A percentile compares a stretch with the other conserved stretches of the same genome.
Conservation (phyloP, 2,329 filamentous ascomycete species). For the Botrytis medusae region DNA sequence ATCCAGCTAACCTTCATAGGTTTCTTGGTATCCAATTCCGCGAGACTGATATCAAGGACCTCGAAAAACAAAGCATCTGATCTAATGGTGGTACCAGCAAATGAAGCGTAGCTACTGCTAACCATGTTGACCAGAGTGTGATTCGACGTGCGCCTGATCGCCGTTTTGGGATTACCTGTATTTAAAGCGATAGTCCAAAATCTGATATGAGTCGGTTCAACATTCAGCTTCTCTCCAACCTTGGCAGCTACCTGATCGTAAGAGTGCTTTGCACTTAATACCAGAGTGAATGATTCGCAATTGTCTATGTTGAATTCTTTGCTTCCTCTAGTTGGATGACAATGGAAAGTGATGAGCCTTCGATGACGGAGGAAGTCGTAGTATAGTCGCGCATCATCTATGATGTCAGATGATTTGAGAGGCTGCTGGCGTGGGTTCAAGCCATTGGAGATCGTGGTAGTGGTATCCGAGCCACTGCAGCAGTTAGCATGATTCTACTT, state of each 20-base stretch:
- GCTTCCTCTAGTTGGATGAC: slow-evolving; percentile 58
- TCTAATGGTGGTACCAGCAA: slow-evolving; percentile 68
- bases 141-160: slow-evolving; percentile 67
- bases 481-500: neutral
- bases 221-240: slow-evolving; percentile 73
- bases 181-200: slow-evolving; percentile 83
- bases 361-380: slow-evolving; percentile 93
- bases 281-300: slow-evolving; percentile 69
- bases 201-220: slow-evolving; percentile 82
- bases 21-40: slow-evolving; percentile 92
- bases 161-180: slow-evolving; percentile 72
- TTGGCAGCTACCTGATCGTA: slow-evolving; percentile 87
- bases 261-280: slow-evolving; percentile 81
- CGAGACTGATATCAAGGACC: slow-evolving; percentile 88
- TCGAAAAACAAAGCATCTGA: slow-evolving; percentile 86
- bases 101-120: slow-evolving; percentile 68
- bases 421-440: slow-evolving; percentile 7
- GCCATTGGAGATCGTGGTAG: neutral
- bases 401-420: slow-evolving; percentile 31
- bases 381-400: slow-evolving; percentile 76
- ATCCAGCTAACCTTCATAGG: slow-evolving; percentile 79
- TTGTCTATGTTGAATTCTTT: slow-evolving; percentile 43
- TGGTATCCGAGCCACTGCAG: neutral
- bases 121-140: slow-evolving; percentile 79
- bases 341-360: slow-evolving; percentile 74